Evolutionary conservation across 2,329 filamentous ascomycete genomes (phyloP).

Genomic region (Sordariomycetes sp.): DNA sequence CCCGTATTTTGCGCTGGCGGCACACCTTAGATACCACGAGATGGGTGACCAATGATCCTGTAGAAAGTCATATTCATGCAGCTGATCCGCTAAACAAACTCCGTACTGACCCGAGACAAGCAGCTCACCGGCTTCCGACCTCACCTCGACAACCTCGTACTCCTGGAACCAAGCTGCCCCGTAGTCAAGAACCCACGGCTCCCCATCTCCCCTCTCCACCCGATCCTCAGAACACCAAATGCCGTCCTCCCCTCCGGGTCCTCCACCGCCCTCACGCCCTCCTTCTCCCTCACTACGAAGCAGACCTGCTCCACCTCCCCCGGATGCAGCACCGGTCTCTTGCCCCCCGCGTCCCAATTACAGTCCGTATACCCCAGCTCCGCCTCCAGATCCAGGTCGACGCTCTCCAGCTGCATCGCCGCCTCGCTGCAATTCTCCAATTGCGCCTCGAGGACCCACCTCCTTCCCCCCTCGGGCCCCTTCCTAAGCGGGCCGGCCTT

Average conservation of each 20-base stretch:
- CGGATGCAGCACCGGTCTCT: slow-evolving; percentile 43
- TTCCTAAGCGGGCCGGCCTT: slow-evolving; percentile 55
- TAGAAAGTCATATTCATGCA: background rate
- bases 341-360: slow-evolving; percentile 37
- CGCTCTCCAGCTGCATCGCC: slow-evolving; percentile 62
- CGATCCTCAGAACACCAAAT: slow-evolving; percentile 72
- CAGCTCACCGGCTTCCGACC: background rate
- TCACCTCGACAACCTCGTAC: slow-evolving; percentile 1
- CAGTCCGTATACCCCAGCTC: slow-evolving; percentile 38
- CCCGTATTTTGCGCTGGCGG: slow-evolving; percentile 42
- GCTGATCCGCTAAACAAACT: slow-evolving; percentile 11
- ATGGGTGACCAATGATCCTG: slow-evolving; percentile 12
- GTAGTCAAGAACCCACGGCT: slow-evolving; percentile 80
- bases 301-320: slow-evolving; percentile 54
- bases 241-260: slow-evolving; percentile 43
- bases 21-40: slow-evolving; percentile 40
- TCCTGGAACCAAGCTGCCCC: slow-evolving; percentile 55
- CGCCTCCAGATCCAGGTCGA: slow-evolving; percentile 37
- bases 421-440: slow-evolving; percentile 88
- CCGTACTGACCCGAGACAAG: background rate
- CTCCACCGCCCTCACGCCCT: slow-evolving; percentile 18
- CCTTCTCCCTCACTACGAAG: slow-evolving; percentile 41
- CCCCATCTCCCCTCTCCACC: slow-evolving; percentile 84
- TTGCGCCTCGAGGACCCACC: slow-evolving; percentile 82
- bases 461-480: slow-evolving; percentile 18